These are phyloP conservation scores for Hylodesmum podocarpum DNA, from an alignment of 306 rosid genomes.

Conservation along the genomic window DNA sequence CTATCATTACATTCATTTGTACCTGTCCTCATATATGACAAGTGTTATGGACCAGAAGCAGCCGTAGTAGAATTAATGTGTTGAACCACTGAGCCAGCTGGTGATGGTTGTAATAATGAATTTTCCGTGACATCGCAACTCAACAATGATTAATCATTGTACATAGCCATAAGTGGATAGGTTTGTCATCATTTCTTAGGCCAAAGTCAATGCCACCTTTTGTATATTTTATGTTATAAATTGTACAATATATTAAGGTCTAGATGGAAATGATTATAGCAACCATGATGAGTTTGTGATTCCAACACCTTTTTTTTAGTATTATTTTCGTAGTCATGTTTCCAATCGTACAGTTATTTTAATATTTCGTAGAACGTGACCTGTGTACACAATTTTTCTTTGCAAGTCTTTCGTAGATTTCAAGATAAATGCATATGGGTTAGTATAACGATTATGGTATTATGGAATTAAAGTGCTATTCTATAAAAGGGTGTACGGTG, in stretches of 20 bases:
- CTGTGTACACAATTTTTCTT: not conserved
- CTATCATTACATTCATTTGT: not conserved
- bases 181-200: conserved; percentile 26
- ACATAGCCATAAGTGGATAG: not conserved
- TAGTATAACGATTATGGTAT: not conserved
- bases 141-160: conserved; percentile 14
- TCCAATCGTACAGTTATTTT: not conserved
- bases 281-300: not conserved
- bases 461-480: not conserved
- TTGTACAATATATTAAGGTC: not conserved
- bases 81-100: not conserved
- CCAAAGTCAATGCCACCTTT: conserved; percentile 25
- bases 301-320: not conserved
- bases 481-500: not conserved
- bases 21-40: not conserved
- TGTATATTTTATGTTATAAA: not conserved
- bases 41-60: not conserved
- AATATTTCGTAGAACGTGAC: not conserved
- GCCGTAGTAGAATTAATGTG: not conserved
- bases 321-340: not conserved
- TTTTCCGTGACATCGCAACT: not conserved
- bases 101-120: conserved; percentile 1
- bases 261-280: not conserved
- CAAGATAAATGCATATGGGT: not conserved
- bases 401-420: not conserved